Evolutionary conservation across 108 stramenopile species (phyloP).

Genomic region (Nannochloropsis salina): DNA sequence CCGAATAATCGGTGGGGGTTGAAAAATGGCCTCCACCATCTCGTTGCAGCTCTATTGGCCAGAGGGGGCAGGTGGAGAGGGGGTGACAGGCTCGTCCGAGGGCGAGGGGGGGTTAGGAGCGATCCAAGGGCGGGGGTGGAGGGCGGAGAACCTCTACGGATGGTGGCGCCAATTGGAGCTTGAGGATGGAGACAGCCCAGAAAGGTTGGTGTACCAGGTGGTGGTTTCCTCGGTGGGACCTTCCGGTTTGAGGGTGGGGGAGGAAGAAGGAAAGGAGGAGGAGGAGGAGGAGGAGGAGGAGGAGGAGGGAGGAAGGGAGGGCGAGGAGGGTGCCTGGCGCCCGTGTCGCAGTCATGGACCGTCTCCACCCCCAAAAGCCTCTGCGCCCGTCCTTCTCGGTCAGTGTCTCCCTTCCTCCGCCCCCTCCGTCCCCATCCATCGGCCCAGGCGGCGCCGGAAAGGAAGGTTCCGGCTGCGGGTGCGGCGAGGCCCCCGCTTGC

Average conservation of each 20-base stretch:
- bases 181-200: background rate
- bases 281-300: background rate
- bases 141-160: background rate
- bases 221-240: background rate
- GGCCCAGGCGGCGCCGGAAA: too few species aligned
- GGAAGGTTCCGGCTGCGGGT: too few species aligned
- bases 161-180: background rate
- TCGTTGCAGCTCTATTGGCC: background rate
- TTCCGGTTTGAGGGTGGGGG: background rate
- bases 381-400: too few species aligned
- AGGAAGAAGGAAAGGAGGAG: background rate
- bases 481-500: too few species aligned
- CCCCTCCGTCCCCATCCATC: too few species aligned
- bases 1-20: too few species aligned
- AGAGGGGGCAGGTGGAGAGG: background rate
- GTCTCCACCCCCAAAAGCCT: too few species aligned
- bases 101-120: background rate
- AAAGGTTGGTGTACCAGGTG: conserved; percentile 15
- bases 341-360: too few species aligned
- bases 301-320: background rate
- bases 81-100: background rate
- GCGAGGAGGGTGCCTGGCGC: too few species aligned
- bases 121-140: background rate
- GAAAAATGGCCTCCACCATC: background rate
- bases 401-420: too few species aligned